Conservation (phyloP, 202 grass and related monocot genomes). For the Musa balbisiana region DNA sequence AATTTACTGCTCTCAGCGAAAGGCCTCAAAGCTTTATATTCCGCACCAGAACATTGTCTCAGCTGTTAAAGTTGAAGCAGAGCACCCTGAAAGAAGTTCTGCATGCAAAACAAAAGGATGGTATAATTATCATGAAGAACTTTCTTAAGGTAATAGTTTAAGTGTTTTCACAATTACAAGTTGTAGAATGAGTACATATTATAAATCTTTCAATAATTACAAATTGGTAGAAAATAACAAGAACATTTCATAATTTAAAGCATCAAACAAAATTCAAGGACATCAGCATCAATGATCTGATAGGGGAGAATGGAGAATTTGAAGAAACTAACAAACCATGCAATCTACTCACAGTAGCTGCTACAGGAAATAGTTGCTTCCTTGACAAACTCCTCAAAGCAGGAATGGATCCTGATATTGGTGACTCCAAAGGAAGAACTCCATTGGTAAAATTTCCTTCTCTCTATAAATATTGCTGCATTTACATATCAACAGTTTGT, state of each 20-base stretch:
- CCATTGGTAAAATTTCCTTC: conserved; percentile 47
- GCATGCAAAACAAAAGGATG: conserved; percentile 64
- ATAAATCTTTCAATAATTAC: too few species aligned
- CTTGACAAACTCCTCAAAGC: conserved; percentile 70
- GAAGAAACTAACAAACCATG: conserved; percentile 43
- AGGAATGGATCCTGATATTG: conserved; percentile 75
- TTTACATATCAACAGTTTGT: neutral
- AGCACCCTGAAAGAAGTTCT: conserved; percentile 75
- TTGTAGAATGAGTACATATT: too few species aligned
- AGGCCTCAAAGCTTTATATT: conserved; percentile 63
- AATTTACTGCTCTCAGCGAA: conserved; percentile 61
- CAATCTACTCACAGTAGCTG: conserved; percentile 68
- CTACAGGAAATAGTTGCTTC: conserved; percentile 65
- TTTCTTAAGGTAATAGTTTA: conserved; percentile 52
- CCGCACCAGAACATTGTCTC: conserved; percentile 67
- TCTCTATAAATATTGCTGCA: neutral
- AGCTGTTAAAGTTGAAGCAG: conserved; percentile 83
- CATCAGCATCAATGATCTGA: conserved; percentile 48
- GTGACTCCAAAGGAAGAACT: conserved; percentile 77
- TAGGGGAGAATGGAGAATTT: conserved; percentile 39
- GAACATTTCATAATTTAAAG: conserved; percentile 27
- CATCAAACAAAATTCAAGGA: conserved; percentile 71
- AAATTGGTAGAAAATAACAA: neutral
- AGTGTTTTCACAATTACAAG: neutral
- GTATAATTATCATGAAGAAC: conserved; percentile 70